Conservation (phyloP, 768 basidiomycete species). For the Psilocybe tampanensis region DNA sequence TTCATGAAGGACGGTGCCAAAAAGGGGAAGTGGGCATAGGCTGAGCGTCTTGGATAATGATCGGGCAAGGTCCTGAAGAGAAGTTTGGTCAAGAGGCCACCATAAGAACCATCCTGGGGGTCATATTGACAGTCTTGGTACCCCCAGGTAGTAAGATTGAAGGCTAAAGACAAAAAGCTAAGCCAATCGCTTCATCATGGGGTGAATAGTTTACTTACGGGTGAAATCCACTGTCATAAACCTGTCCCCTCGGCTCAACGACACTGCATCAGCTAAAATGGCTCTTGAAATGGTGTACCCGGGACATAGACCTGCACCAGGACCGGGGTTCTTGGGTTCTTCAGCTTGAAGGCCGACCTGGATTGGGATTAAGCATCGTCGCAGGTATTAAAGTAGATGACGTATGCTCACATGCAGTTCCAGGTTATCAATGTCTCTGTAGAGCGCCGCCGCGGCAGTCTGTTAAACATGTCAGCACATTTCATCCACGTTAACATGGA, state of each 20-base stretch:
- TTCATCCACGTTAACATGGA: not conserved
- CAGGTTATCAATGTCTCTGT: constrained; percentile 74
- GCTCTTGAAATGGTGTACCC: constrained; percentile 84
- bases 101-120: constrained; percentile 67
- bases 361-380: not conserved
- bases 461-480: constrained; percentile 23
- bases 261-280: constrained; percentile 81
- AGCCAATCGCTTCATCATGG: too few relatives aligned
- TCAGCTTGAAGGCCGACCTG: constrained; percentile 75
- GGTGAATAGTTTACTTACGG: constrained; percentile 45
- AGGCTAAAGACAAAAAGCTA: constrained; percentile 39
- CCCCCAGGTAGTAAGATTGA: constrained; percentile 80
- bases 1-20: constrained; percentile 58
- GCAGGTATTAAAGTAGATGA: not conserved
- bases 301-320: constrained; percentile 79
- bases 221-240: constrained; percentile 80
- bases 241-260: constrained; percentile 75
- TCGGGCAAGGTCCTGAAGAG: constrained; percentile 73
- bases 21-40: constrained; percentile 85
- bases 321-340: constrained; percentile 60
- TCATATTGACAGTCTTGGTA: constrained; percentile 71
- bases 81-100: constrained; percentile 74
- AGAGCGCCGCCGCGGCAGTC: constrained; percentile 66
- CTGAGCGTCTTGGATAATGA: constrained; percentile 63
- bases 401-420: constrained; percentile 65